A percentile compares a stretch with the other conserved stretches of the same genome.
phyloP scores from a whole-genome alignment of 495 filamentous ascomycete species.

The Aspergillus homomorphus region DNA sequence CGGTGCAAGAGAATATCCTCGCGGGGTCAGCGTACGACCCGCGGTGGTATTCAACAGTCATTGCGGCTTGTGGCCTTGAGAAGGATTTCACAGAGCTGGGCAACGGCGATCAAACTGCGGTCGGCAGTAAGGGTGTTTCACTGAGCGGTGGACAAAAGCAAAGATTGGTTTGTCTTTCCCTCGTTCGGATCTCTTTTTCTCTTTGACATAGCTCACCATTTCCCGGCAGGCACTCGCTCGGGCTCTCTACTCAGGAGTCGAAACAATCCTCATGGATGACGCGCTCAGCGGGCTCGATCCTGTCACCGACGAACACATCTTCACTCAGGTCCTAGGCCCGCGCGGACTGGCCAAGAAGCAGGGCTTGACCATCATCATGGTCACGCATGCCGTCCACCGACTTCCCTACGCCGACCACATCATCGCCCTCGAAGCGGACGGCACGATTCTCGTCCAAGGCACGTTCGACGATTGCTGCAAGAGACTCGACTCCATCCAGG shows the following conservation, averaged over 20 bases:
- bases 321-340: neutral
- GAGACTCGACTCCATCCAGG: too few relatives aligned
- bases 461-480: too few relatives aligned
- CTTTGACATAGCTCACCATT: too few relatives aligned
- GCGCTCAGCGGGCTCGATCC: neutral
- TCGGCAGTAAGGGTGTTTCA: neutral
- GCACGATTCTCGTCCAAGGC: too few relatives aligned
- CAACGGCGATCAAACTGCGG: neutral
- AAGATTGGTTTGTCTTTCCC: neutral
- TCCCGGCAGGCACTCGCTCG: neutral
- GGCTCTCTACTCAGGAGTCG: neutral
- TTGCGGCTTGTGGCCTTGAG: neutral
- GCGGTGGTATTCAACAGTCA: neutral
- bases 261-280: neutral
- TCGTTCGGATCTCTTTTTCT: too few relatives aligned
- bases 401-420: too few relatives aligned
- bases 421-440: too few relatives aligned
- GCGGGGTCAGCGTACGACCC: neutral
- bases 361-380: neutral
- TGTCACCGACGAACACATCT: neutral
- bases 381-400: too few relatives aligned
- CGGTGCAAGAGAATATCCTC: neutral
- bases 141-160: neutral
- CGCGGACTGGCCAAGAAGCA: neutral
- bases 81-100: neutral